phyloP scores from a whole-genome alignment of 345 rosid genomes.

The Hypericum perforatum region DNA sequence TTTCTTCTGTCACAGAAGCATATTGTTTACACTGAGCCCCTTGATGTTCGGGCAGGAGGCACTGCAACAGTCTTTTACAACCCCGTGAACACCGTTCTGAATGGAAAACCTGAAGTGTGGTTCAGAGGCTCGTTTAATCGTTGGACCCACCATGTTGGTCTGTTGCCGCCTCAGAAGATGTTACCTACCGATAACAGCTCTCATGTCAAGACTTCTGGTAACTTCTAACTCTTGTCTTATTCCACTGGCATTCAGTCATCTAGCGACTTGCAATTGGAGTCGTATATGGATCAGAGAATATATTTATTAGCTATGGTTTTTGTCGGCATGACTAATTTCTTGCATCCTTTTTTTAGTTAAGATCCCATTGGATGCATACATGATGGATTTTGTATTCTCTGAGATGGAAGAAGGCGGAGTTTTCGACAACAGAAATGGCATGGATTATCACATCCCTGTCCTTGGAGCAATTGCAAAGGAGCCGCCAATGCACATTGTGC shows the following conservation, averaged over 20 bases:
- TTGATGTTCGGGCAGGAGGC: constrained; percentile 71
- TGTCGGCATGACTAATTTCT: constrained; percentile 1
- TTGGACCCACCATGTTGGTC: constrained; percentile 74
- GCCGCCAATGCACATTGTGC: constrained; percentile 86
- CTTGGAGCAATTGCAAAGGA: constrained; percentile 64
- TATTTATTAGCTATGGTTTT: too few species aligned
- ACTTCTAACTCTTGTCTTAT: constrained; percentile 5
- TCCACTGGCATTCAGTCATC: background rate
- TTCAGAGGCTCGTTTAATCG: constrained; percentile 89
- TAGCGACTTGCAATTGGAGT: too few species aligned
- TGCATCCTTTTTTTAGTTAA: constrained; percentile 46
- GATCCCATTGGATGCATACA: constrained; percentile 85
- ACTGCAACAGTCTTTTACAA: constrained; percentile 58
- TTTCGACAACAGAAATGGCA: constrained; percentile 63
- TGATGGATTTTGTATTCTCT: constrained; percentile 96
- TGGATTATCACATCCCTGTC: constrained; percentile 84
- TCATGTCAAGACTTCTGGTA: constrained; percentile 59
- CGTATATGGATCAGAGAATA: too few species aligned
- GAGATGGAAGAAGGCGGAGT: constrained; percentile 80
- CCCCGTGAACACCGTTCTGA: constrained; percentile 71
- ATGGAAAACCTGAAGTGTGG: constrained; percentile 82
- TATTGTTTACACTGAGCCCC: constrained; percentile 76
- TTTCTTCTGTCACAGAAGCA: constrained; percentile 79
- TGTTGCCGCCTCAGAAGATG: constrained; percentile 81
- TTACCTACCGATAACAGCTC: constrained; percentile 42